A percentile compares a stretch with the other conserved stretches of the same genome.
Conservation (phyloP, 176 grass and related monocot genomes). For the Hordeum marinum region DNA sequence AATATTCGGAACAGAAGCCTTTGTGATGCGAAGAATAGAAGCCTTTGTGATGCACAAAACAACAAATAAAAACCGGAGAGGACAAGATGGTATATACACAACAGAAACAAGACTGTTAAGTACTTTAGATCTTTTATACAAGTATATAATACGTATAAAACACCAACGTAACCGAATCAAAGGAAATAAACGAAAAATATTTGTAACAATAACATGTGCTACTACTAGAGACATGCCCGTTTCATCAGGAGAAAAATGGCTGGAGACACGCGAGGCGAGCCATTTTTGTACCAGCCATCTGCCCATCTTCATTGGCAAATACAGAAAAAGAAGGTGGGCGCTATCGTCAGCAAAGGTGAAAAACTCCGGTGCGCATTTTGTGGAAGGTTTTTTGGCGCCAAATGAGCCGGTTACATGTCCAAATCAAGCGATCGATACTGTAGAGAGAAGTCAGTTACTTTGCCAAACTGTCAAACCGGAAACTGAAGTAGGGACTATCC, state of each 20-base stretch:
- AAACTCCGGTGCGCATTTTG: not conserved
- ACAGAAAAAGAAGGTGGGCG: not conserved
- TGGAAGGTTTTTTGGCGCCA: conserved; percentile 19
- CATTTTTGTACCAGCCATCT: not conserved
- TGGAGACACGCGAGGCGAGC: not conserved
- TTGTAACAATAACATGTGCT: not conserved
- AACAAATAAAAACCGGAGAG: not conserved
- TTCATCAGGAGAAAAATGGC: not conserved
- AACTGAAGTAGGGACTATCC: not conserved
- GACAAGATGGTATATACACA: not conserved
- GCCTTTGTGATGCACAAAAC: not conserved
- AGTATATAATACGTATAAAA: not conserved
- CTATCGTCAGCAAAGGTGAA: not conserved
- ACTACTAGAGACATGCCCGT: not conserved
- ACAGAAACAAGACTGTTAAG: not conserved
- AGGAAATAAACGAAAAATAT: not conserved
- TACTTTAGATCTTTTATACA: not conserved
- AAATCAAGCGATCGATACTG: not conserved
- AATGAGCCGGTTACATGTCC: not conserved
- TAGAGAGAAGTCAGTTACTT: conserved; percentile 9
- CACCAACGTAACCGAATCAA: not conserved
- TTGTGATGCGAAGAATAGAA: not conserved
- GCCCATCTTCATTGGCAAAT: not conserved
- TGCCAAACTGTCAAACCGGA: conserved; percentile 10
- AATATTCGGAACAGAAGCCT: not conserved